Evolutionary conservation across 1,284 basidiomycete genomes (phyloP), one percentile per base, ranked within the genome.

Genomic region (Porodaedalea pini): DNA sequence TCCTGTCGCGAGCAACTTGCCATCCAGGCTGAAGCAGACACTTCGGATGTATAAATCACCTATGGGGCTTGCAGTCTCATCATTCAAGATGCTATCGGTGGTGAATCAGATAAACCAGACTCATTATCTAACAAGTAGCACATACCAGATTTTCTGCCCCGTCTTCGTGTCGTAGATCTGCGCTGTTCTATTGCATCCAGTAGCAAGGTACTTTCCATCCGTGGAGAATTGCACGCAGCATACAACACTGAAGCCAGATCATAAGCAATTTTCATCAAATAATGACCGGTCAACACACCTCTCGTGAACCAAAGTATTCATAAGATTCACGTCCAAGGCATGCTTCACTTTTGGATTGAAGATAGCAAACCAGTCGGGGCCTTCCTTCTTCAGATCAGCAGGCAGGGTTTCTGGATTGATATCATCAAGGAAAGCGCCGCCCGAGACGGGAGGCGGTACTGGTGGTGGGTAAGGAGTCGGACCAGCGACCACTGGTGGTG

Each of bases 331-430:
- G 69, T 98, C 94, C 56, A 97, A 75, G 58, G 83, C 79, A 49
- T 87, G 79, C 73, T 92, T 90, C 60, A 83, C 83, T 66, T 90
- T 88, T 13, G 91, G 88, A 70, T 94, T 97, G 78, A 94, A 98
- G 53, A 97, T 83, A 19, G 92, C 94, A 66, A 95, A 90, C 96
- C 96, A 99, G 71, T 98, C 96, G 36, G 78, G 75, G 0, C 94
- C 95, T 69, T 94, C 90, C 71, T 90, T 91, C 71, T 82, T 84
- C 54, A 77, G 63, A 58, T 85, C 80, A 0, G 79, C 69, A 0
- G 81, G 77, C 3, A 79, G 73, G 39, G 69, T 71, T 58, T 72
- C 70, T 25, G 73, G 76, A 60, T 82, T 80, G 51, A 81, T 66
- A 52, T 78, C 77, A 49, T 78, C 79, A 34, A 73, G 72, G 65